Evolutionary conservation across 2,329 filamentous ascomycete genomes (phyloP).

Genomic region (Fonsecaea pedrosoi): DNA sequence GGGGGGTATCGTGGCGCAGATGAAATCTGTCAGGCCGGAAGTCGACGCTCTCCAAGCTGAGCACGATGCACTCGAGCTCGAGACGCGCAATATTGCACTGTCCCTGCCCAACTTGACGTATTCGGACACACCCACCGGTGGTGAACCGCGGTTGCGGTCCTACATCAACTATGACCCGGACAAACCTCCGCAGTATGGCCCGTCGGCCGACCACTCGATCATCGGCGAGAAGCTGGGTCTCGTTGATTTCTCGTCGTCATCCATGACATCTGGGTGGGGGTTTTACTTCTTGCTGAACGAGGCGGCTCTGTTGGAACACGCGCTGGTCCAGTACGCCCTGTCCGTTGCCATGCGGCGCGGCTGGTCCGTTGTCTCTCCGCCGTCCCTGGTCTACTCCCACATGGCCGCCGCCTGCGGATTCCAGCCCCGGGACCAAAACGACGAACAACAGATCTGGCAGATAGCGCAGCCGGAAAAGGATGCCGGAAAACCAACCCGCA

Average conservation of each 20-base stretch:
- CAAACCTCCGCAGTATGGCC: conserved; percentile 43
- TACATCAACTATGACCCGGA: conserved; percentile 78
- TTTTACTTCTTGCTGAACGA: conserved; percentile 98
- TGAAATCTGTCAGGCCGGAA: conserved; percentile 29
- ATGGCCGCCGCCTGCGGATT: conserved; percentile 92
- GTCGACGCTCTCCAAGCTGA: conserved; percentile 44
- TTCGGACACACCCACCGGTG: conserved; percentile 73
- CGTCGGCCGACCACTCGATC: conserved; percentile 75
- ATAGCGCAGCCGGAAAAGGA: conserved; percentile 73
- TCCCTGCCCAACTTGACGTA: conserved; percentile 88
- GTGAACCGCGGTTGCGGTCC: conserved; percentile 55
- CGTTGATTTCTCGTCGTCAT: conserved; percentile 85
- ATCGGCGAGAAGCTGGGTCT: conserved; percentile 86
- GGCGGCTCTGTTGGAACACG: conserved; percentile 91
- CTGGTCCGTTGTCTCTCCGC: conserved; percentile 82
- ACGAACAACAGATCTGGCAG: conserved; percentile 89
- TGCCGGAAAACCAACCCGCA: conserved; percentile 70
- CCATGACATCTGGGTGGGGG: conserved; percentile 88
- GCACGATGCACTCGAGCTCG: conserved; percentile 37
- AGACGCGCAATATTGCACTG: conserved; percentile 65
- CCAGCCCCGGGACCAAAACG: conserved; percentile 86
- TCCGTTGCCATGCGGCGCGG: conserved; percentile 73
- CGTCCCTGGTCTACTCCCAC: conserved; percentile 89
- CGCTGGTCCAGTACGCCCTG: conserved; percentile 85
- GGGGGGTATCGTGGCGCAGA: conserved; percentile 29